Evolutionary conservation across 2,329 filamentous ascomycete genomes (phyloP), one percentile per base, ranked within the genome.

Genomic region (Microdochium bolleyi): DNA sequence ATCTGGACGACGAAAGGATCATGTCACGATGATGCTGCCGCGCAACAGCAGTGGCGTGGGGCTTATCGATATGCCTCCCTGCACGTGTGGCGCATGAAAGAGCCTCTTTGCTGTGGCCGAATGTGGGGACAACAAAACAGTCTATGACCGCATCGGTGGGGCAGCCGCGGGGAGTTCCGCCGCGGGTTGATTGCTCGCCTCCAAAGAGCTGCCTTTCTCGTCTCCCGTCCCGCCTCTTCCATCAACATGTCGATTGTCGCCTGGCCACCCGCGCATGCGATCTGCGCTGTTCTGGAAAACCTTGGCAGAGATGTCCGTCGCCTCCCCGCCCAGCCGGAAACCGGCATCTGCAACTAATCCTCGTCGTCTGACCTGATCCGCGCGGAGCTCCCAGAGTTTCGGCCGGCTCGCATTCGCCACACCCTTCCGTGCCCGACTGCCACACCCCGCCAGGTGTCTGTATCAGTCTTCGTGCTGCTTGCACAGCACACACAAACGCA

Each of bases 121-220:
- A 14, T 8, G 34, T 38, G 34, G 13, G 11, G 13, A 14, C 5
- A 46, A 21, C 41, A 52, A 10, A 50, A 53, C 22, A 60, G 53
- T 62, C 61, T 60, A 64, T 62, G 61, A 49, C 48, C 48, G 48
- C 48, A 49, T 49, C 25, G 48, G 48, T 34, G 25, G 48, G 48
- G 48, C 25, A n/a, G 21, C 19, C 41, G 7, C 14, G 9, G 5
- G 41, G 41, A 7, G n/a, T 7, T 19, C 27, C 27, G 27, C 27
- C 11, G 5, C 5, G 27, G 11, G 11, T 30, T 30, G 27, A 30
- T 30, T 30, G 27, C 11, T 30, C 27, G 27, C 27, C 11, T 30
- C 5, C n/a, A n/a, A n/a, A n/a, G n/a, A n/a, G n/a, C n/a, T n/a
- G n/a, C n/a, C n/a, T n/a, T n/a, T n/a, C n/a, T n/a, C n/a, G n/a